Evolutionary conservation across 2,329 filamentous ascomycete species (phyloP).

Genomic region (Fusarium beomiforme): DNA sequence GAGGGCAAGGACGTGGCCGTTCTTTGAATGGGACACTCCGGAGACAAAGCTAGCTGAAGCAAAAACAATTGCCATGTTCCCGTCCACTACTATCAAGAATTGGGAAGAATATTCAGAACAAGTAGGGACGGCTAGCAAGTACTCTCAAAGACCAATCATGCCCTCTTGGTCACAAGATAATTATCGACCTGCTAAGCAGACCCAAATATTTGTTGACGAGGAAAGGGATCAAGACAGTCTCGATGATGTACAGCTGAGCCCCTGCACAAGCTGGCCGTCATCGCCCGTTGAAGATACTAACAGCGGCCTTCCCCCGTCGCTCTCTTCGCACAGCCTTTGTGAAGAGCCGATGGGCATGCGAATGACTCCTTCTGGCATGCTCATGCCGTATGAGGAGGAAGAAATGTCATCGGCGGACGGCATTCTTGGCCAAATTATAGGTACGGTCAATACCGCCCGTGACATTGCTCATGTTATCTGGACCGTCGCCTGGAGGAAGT

Average conservation of each 20-base stretch:
- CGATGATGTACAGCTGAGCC: slow-evolving; percentile 45
- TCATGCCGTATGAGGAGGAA: slow-evolving; percentile 85
- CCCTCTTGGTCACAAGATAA: slow-evolving; percentile 87
- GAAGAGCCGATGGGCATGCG: slow-evolving; percentile 71
- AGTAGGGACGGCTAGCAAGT: slow-evolving; percentile 68
- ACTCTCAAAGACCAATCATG: slow-evolving; percentile 61
- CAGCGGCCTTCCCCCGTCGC: slow-evolving; percentile 54
- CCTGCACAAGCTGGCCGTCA: slow-evolving; percentile 45
- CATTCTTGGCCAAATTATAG: slow-evolving; percentile 80
- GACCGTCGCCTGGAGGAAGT: slow-evolving; percentile 73
- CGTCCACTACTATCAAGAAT: slow-evolving; percentile 87
- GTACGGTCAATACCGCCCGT: slow-evolving; percentile 78
- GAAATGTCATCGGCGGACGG: slow-evolving; percentile 69
- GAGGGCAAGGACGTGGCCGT: slow-evolving; percentile 64
- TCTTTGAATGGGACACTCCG: slow-evolving; percentile 48
- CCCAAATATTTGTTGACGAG: slow-evolving; percentile 70
- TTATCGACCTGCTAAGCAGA: slow-evolving; percentile 73
- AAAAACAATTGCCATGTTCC: slow-evolving; percentile 88
- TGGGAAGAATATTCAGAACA: slow-evolving; percentile 78
- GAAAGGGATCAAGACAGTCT: slow-evolving; percentile 67
- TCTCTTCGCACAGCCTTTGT: slow-evolving; percentile 57
- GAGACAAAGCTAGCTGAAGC: slow-evolving; percentile 66
- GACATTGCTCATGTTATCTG: slow-evolving; percentile 77
- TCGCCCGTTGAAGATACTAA: slow-evolving; percentile 33
- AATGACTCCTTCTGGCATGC: slow-evolving; percentile 86